phyloP scores from a whole-genome alignment of 805 yeast species.

The Yamadazyma scolyti region DNA sequence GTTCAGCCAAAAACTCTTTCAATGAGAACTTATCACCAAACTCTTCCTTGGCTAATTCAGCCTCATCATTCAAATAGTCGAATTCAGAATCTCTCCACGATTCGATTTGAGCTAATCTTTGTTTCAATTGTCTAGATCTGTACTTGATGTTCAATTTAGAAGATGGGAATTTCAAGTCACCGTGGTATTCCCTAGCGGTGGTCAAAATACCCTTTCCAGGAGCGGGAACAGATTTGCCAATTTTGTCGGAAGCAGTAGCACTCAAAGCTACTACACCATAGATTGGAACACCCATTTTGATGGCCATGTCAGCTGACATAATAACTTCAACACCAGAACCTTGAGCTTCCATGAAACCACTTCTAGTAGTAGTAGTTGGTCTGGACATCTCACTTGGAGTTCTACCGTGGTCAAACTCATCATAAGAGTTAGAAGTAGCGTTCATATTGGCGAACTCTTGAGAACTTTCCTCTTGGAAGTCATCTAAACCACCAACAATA shows the following conservation, averaged over 20 bases:
- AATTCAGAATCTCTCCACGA: slow-evolving; percentile 84
- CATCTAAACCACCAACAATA: slow-evolving; percentile 98
- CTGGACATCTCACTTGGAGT: slow-evolving; percentile 98
- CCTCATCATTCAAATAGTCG: slow-evolving; percentile 67
- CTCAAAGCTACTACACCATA: slow-evolving; percentile 92
- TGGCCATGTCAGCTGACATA: slow-evolving; percentile 91
- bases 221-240: slow-evolving; percentile 98
- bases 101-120: slow-evolving; percentile 73
- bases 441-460: slow-evolving; percentile 98
- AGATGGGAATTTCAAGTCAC: slow-evolving; percentile 71
- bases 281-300: slow-evolving; percentile 98
- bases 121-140: slow-evolving; percentile 86
- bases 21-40: slow-evolving; percentile 46
- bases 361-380: slow-evolving; percentile 93
- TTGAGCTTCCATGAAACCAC: slow-evolving; percentile 99
- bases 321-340: slow-evolving; percentile 98
- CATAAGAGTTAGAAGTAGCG: slow-evolving; percentile 88
- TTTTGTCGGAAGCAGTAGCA: slow-evolving; percentile 97
- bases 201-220: slow-evolving; percentile 99
- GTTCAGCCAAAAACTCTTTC: slow-evolving; percentile 62
- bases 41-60: slow-evolving; percentile 48
- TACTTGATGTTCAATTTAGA: slow-evolving; percentile 85
- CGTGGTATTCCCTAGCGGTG: slow-evolving; percentile 91
- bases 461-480: slow-evolving; percentile 98
- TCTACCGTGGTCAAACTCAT: slow-evolving; percentile 92